phyloP scores from a whole-genome alignment of 768 basidiomycete genomes.

The Pholiota molesta region DNA sequence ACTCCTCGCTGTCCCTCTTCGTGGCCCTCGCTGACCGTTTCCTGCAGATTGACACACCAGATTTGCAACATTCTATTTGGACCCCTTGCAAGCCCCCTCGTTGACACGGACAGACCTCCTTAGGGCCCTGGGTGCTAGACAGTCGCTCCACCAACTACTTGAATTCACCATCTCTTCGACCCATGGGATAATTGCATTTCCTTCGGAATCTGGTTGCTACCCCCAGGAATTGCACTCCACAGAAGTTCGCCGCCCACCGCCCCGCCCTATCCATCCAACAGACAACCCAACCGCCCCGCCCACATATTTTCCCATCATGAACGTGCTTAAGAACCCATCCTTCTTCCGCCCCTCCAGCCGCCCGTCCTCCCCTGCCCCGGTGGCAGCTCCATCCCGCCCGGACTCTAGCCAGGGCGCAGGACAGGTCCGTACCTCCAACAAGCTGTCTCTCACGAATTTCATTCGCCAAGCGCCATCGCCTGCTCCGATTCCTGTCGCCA shows the following conservation, averaged over 20 bases:
- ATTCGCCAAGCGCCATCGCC: slow-evolving; percentile 56
- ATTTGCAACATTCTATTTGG: slow-evolving; percentile 61
- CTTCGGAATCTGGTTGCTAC: slow-evolving; percentile 44
- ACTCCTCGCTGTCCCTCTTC: slow-evolving; percentile 17
- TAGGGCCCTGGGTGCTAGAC: slow-evolving; percentile 44
- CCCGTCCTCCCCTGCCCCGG: slow-evolving; percentile 62
- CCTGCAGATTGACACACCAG: slow-evolving; percentile 49
- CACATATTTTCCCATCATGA: slow-evolving; percentile 44
- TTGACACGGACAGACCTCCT: slow-evolving; percentile 80
- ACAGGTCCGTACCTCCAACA: slow-evolving; percentile 55
- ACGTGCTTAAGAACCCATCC: slow-evolving; percentile 68
- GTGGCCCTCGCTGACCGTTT: slow-evolving; percentile 12
- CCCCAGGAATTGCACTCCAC: slow-evolving; percentile 28
- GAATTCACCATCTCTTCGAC: slow-evolving; percentile 30
- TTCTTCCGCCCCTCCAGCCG: slow-evolving; percentile 68
- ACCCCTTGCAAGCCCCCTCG: slow-evolving; percentile 59
- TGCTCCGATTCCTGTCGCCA: slow-evolving; percentile 32
- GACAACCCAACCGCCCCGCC: slow-evolving; percentile 12
- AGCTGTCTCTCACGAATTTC: slow-evolving; percentile 61
- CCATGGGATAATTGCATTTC: slow-evolving; percentile 56
- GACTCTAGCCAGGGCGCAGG: slow-evolving; percentile 45
- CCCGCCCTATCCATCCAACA: slow-evolving; percentile 26
- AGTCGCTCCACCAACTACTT: slow-evolving; percentile 20
- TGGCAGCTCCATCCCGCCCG: slow-evolving; percentile 35
- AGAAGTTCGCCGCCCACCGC: slow-evolving; percentile 19